Percentiles rank a stretch among this genome's conserved stretches.
These are phyloP conservation scores for Backusella macrospora DNA, from an alignment of 192 early-diverging fungal species.

Conservation along the genomic window DNA sequence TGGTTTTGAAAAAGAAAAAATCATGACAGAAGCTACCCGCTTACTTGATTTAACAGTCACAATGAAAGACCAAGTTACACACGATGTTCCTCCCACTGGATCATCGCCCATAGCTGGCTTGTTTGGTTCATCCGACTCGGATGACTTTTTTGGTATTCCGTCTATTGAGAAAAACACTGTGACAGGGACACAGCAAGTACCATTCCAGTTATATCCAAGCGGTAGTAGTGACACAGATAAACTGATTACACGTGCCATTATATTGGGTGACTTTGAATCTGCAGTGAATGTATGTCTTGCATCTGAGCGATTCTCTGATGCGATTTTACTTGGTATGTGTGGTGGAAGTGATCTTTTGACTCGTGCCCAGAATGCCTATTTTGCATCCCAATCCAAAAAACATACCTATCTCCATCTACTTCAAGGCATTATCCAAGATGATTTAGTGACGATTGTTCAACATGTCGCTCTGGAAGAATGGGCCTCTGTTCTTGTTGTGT, in stretches of 20 bases:
- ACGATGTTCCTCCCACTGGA: background rate
- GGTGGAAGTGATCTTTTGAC: conserved; percentile 58
- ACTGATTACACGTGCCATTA: conserved; percentile 80
- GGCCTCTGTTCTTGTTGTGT: conserved; percentile 89
- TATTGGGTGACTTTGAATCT: conserved; percentile 88
- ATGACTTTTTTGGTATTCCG: conserved; percentile 23
- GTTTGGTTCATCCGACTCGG: conserved; percentile 7
- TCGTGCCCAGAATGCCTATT: conserved; percentile 64
- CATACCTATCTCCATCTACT: conserved; percentile 79
- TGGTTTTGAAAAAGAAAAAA: conserved; percentile 10
- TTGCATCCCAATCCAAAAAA: conserved; percentile 67
- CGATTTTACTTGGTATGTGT: conserved; percentile 73
- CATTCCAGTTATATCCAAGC: conserved; percentile 2
- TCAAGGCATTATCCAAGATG: conserved; percentile 75
- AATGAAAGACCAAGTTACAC: background rate
- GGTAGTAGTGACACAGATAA: conserved; percentile 71
- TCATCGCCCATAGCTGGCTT: conserved; percentile 19
- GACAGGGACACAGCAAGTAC: background rate
- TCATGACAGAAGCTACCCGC: conserved; percentile 45
- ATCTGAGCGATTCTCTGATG: conserved; percentile 69
- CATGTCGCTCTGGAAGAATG: conserved; percentile 80
- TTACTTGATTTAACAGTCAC: background rate
- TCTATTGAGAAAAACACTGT: background rate
- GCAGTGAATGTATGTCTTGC: conserved; percentile 86
- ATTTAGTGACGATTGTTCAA: conserved; percentile 79